phyloP scores from a whole-genome alignment of 2,329 filamentous ascomycete genomes.

The Cercospora brassicicola region DNA sequence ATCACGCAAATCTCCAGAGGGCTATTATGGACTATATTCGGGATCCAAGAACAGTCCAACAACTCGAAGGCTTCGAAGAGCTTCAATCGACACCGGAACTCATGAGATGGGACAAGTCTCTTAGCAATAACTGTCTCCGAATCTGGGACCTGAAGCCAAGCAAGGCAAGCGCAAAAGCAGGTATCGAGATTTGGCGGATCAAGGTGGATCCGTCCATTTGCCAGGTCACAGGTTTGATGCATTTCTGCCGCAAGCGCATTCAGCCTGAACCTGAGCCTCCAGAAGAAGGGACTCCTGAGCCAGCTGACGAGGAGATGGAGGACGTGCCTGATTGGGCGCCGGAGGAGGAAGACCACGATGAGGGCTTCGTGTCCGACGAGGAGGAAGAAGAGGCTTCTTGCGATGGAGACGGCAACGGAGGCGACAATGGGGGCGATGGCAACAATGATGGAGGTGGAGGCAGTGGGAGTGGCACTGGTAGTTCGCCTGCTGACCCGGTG shows the following conservation, averaged over 20 bases:
- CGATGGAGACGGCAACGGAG: not conserved
- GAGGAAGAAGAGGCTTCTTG: not conserved
- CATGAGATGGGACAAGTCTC: not conserved
- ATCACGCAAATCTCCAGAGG: not conserved
- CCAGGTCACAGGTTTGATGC: not conserved
- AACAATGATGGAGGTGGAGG: not conserved
- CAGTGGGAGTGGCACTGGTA: not conserved
- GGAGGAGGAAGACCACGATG: conserved; percentile 4
- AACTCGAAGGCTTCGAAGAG: not conserved
- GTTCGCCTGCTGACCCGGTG: not conserved
- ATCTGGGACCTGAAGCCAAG: conserved; percentile 10
- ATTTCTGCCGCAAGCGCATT: conserved; percentile 8
- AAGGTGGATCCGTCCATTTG: conserved; percentile 1
- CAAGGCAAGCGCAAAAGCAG: not conserved
- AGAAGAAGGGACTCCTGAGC: not conserved
- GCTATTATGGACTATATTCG: not conserved
- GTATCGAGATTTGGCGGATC: conserved; percentile 5
- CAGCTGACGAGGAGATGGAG: conserved; percentile 1
- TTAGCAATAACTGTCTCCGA: conserved; percentile 3
- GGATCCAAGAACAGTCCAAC: not conserved
- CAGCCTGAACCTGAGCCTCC: conserved; percentile 3
- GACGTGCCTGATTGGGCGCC: not conserved
- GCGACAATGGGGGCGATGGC: not conserved
- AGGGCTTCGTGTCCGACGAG: not conserved
- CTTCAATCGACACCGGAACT: conserved; percentile 9